Base-by-base conservation (phyloP, 768 basidiomycete species). In the Kwoniella botswanensis region DNA sequence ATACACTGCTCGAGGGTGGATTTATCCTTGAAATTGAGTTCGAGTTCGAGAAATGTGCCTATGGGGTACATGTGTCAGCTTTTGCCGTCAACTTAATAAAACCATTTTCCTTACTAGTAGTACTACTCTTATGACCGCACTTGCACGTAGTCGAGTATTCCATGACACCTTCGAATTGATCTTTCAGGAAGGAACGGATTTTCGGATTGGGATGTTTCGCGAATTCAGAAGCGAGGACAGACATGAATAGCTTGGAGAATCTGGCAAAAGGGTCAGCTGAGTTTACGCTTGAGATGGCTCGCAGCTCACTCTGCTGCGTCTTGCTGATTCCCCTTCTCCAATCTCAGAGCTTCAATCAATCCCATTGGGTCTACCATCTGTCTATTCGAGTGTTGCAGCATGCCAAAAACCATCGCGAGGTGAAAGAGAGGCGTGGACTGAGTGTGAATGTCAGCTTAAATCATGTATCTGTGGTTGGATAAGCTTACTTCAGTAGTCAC, bases 151-250 rank as follows among this genome's bases (percentile, higher is more conserved):
- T 98, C 5, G 89, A 89, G 76, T 95, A 95, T 9, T 90, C 86
- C 79, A 91, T 87, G 68, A 88, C 88, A 10, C 96, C 96, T 86
- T 95, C 90, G 81, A 97, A 98, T 93, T 96, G 92, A 75, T 90
- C 87, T 5, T 88, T 86, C 67, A 98, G 86, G 12, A 97, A 86
- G 2, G 89, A 88, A 73, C 87, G 88, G 18, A 95, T 85, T 10
- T 85, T 83, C 5, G 88, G 87, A 55, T 87, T 85, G 1, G 86
- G 85, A 78, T 97, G 94, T 80, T 92, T 93, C 83, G 89, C 88
- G 82, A 97, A 97, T 83, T 97, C 93, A 7, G 86, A 86, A 72
- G 93, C 92, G 43, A 98, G 86, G 78, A 94, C 91, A 13, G 90
- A 89, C 88, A 98, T 91, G 84, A 98, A 96, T 18, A 98, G 87